A percentile compares a stretch with the other conserved stretches of the same genome.
Conservation (phyloP, 331 rosid species). For the Pyracantha coccinea region DNA sequence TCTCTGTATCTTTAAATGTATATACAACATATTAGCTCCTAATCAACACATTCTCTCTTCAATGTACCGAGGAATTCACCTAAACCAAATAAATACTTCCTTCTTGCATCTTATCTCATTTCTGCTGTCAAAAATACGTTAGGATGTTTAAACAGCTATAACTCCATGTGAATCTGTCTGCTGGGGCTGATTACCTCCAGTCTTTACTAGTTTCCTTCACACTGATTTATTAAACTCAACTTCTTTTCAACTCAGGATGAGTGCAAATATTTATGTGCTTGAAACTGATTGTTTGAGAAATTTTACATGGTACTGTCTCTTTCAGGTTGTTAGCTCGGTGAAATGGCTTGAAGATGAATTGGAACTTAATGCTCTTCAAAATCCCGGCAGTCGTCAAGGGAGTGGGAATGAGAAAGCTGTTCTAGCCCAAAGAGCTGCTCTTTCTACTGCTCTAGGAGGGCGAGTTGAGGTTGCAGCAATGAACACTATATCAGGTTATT, state of each 20-base stretch:
- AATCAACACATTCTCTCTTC: neutral
- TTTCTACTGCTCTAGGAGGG: slow-evolving; percentile 96
- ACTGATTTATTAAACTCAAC: neutral
- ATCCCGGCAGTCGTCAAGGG: slow-evolving; percentile 84
- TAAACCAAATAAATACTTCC: neutral
- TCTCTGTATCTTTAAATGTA: neutral
- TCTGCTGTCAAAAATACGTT: neutral
- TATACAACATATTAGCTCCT: neutral
- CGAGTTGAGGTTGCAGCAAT: slow-evolving; percentile 83
- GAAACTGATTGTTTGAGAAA: slow-evolving; percentile 1
- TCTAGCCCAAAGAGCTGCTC: slow-evolving; percentile 81
- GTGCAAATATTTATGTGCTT: neutral
- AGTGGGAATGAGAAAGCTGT: slow-evolving; percentile 97
- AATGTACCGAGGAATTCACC: neutral
- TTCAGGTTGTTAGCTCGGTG: slow-evolving; percentile 93
- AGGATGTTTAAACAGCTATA: neutral
- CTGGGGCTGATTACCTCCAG: neutral
- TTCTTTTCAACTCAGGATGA: neutral
- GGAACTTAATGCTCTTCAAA: slow-evolving; percentile 96
- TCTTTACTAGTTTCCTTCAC: neutral
- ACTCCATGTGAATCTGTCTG: neutral
- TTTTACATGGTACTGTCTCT: slow-evolving; percentile 4
- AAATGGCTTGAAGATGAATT: slow-evolving; percentile 99
- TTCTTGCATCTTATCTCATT: neutral
- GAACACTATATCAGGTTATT: slow-evolving; percentile 84